A percentile compares a stretch with the other conserved stretches of the same genome.
Evolutionary conservation across 306 rosid genomes (phyloP).

Genomic region (Potentilla sterilis): DNA sequence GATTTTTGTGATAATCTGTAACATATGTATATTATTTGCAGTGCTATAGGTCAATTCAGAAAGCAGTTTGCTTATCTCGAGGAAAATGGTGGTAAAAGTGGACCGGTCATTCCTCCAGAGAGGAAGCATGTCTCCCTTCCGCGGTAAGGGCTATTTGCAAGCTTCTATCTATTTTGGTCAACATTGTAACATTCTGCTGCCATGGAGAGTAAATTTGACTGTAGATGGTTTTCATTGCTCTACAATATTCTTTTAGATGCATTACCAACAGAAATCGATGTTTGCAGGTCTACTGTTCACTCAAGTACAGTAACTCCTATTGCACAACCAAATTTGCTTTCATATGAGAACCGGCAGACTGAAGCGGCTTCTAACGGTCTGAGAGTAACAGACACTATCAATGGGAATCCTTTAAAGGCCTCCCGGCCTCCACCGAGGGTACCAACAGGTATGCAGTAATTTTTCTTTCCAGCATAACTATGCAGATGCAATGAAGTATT

Average conservation of each 20-base stretch:
- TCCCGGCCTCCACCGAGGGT: slow-evolving; percentile 80
- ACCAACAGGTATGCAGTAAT: slow-evolving; percentile 56
- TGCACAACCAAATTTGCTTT: slow-evolving; percentile 36
- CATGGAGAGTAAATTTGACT: slow-evolving; percentile 1
- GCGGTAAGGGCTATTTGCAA: slow-evolving; percentile 47
- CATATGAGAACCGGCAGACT: slow-evolving; percentile 41
- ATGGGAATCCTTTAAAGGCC: slow-evolving; percentile 54
- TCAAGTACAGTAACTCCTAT: slow-evolving; percentile 55
- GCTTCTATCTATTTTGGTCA: not conserved
- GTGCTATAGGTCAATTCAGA: slow-evolving; percentile 78
- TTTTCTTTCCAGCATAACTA: not conserved
- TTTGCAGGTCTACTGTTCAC: slow-evolving; percentile 70
- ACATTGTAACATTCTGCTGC: not conserved
- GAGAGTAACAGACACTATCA: slow-evolving; percentile 40
- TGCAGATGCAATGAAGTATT: not conserved
- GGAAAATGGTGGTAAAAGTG: slow-evolving; percentile 74
- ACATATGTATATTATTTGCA: slow-evolving; percentile 37
- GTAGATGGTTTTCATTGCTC: too few species aligned
- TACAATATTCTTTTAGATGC: slow-evolving; percentile 12
- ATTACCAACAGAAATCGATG: not conserved
- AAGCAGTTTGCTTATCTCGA: slow-evolving; percentile 85
- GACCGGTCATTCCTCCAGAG: slow-evolving; percentile 77
- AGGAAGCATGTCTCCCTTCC: slow-evolving; percentile 98
- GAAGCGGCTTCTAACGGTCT: slow-evolving; percentile 38
- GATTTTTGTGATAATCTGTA: slow-evolving; percentile 14